A percentile compares a stretch with the other conserved stretches of the same genome.
These are phyloP conservation scores for Westerdykella sp. DNA, from an alignment of 2,329 filamentous ascomycete species.

Conservation along the genomic window DNA sequence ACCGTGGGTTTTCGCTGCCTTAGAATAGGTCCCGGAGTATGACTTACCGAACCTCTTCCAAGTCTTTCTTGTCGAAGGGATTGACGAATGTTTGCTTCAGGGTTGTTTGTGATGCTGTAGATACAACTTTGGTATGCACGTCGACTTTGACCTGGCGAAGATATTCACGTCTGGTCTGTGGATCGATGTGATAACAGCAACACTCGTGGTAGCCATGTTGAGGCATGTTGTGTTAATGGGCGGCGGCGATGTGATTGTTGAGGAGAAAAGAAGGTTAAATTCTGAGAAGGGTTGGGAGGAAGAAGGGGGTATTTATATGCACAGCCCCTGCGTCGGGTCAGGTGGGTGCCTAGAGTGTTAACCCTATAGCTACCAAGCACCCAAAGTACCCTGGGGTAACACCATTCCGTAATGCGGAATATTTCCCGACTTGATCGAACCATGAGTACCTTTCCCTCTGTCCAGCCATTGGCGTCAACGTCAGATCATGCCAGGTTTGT, in stretches of 20 bases:
- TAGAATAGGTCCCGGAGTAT: background rate
- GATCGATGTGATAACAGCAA: slow-evolving; percentile 14
- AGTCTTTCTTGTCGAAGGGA: slow-evolving; percentile 36
- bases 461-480: too few species aligned
- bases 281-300: background rate
- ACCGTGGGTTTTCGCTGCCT: background rate
- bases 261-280: background rate
- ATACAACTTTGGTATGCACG: slow-evolving; percentile 53
- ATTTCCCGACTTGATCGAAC: too few species aligned
- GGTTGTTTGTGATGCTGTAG: slow-evolving; percentile 44
- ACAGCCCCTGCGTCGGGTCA: too few species aligned
- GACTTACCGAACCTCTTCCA: slow-evolving; percentile 45
- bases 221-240: background rate
- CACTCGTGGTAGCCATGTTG: slow-evolving; percentile 3
- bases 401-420: too few species aligned
- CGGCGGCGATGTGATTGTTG: background rate
- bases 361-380: too few species aligned
- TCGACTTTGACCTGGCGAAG: slow-evolving; percentile 53
- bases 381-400: too few species aligned
- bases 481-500: too few species aligned
- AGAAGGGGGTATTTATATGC: background rate
- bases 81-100: slow-evolving; percentile 58
- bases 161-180: slow-evolving; percentile 18
- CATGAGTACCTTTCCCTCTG: too few species aligned
- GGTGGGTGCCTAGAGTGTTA: too few species aligned